Base-by-base conservation (phyloP, 2,329 filamentous ascomycete species). In the Pestalotiopsis sp. region DNA sequence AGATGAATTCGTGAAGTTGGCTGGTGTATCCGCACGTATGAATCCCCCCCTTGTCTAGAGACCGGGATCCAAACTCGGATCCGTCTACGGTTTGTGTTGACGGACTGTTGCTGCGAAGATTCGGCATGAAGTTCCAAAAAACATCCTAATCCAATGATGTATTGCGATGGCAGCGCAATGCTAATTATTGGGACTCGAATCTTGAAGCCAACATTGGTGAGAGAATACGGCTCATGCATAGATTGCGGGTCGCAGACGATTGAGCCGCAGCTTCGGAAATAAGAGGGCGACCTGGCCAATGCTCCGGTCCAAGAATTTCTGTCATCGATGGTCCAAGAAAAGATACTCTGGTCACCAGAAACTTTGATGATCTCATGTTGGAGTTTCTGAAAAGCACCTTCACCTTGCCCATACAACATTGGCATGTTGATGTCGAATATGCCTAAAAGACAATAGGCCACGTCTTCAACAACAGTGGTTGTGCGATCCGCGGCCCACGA, bases 381-480 rank as follows among this genome's bases (percentile, higher is more conserved):
- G 0, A 83, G 70, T 9, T 81, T 72, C 0, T 61, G 17, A n/a
- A 82, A 79, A 0, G 81, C 77, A 0, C 74, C 76, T 0, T 20
- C 4, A 0, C 79, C 78, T 61, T 82, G 78, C 0, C 83, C 83
- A 64, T 85, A 85, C 0, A 84, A 65, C 4, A 84, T 71, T 0
- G 83, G 78, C 79, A 85, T 83, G 49, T 81, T 78, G 27, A 85
- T 76, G 1, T 76, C 75, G 36, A 85, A 85, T 0, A 85, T 76
- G 0, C 83, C 84, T 3, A 85, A 69, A 0, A 85, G 73, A 11
- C 77, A 83, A 56, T 85, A 85, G 0, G 82, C 82, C n/a, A 76
- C 76, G 52, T 85, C 84, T 61, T 85, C 83, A 0, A 67, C 4
- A 3, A 78, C 68, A 0, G 74, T 77, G 0, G 82, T 83, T 4